Conservation (phyloP, 495 filamentous ascomycete species). For the Pseudevernia furfuracea region DNA sequence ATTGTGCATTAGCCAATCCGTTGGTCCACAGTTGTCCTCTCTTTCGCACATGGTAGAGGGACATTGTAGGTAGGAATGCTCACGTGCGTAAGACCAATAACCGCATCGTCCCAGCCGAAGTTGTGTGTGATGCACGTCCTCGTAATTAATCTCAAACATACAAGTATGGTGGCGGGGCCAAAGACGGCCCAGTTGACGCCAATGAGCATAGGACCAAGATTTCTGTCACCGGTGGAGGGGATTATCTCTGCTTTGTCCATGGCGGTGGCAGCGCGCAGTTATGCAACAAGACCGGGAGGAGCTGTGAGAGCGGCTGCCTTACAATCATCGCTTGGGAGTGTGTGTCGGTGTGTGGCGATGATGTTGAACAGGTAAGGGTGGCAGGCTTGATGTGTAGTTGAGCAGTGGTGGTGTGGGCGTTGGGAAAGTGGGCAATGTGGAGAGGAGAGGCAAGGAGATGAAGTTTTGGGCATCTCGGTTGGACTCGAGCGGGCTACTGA, state of each 20-base stretch:
- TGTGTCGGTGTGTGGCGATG: not conserved
- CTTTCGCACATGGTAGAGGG: not conserved
- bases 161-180: slow-evolving; percentile 18
- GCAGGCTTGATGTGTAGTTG: not conserved
- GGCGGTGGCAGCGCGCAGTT: not conserved
- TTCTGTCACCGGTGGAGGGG: slow-evolving; percentile 16
- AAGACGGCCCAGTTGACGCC: slow-evolving; percentile 23
- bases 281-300: not conserved
- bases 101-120: slow-evolving; percentile 26
- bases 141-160: slow-evolving; percentile 15
- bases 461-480: not conserved
- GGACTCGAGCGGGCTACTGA: no score
- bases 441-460: not conserved
- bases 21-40: not conserved
- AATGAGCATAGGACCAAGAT: slow-evolving; percentile 16
- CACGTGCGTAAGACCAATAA: slow-evolving; percentile 21
- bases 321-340: slow-evolving; percentile 1
- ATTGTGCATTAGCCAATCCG: not conserved
- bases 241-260: slow-evolving; percentile 16
- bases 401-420: not conserved
- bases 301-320: not conserved
- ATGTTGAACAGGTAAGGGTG: not conserved
- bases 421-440: not conserved
- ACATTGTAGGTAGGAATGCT: not conserved
- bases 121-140: slow-evolving; percentile 23